A percentile compares a stretch with the other conserved stretches of the same genome.
phyloP scores from a whole-genome alignment of 75 land plant genomes.

The Isoetes taiwanensis region DNA sequence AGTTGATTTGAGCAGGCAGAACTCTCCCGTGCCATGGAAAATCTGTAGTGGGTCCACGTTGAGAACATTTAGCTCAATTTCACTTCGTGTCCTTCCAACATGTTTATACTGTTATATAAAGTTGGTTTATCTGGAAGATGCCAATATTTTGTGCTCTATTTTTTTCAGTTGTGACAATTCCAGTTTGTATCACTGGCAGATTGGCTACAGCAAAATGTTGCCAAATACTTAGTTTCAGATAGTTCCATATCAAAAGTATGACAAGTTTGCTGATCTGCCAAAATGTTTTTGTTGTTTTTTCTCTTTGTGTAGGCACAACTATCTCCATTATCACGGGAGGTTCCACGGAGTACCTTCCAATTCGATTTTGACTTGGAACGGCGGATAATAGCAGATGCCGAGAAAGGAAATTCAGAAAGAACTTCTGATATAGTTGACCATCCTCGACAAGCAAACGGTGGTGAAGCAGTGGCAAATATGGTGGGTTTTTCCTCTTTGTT shows the following conservation, averaged over 20 bases:
- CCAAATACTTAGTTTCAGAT: no score
- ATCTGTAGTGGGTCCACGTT: no score
- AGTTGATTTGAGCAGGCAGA: no score
- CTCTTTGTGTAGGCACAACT: slow-evolving; percentile 41
- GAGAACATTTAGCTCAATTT: no score
- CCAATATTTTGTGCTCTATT: background rate
- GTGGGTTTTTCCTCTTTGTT: background rate
- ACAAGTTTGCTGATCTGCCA: background rate
- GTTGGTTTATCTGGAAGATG: no score
- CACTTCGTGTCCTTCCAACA: no score
- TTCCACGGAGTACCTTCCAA: slow-evolving; percentile 60
- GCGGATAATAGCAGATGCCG: slow-evolving; percentile 58
- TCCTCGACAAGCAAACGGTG: slow-evolving; percentile 21
- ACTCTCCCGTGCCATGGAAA: no score
- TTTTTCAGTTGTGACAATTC: background rate
- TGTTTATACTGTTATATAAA: no score
- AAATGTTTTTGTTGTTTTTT: background rate
- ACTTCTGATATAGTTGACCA: slow-evolving; percentile 27
- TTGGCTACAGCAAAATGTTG: background rate
- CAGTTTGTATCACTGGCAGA: background rate
- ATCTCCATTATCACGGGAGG: slow-evolving; percentile 44
- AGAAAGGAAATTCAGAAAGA: slow-evolving; percentile 45
- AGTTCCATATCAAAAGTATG: background rate
- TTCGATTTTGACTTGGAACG: slow-evolving; percentile 80
- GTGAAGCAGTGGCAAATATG: background rate